Evolutionary conservation across 2,329 filamentous ascomycete species (phyloP).

Genomic region (Aaosphaeria arxii): DNA sequence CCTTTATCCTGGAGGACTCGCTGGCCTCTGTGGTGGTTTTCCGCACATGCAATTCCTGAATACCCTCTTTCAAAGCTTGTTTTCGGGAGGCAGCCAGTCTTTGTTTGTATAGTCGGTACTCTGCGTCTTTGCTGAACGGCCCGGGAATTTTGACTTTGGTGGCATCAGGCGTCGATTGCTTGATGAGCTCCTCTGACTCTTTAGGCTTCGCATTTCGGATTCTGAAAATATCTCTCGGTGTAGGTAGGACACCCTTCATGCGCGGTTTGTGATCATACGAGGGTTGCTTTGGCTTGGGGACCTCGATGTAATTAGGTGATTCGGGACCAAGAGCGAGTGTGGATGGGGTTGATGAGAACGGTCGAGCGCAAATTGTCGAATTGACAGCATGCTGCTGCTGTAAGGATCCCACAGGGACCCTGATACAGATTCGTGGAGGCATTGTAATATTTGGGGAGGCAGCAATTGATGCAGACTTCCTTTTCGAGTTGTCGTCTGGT

Average conservation of each 20-base stretch:
- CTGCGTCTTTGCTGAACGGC: slow-evolving; percentile 41
- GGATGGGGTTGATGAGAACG: slow-evolving; percentile 48
- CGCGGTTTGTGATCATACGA: slow-evolving; percentile 47
- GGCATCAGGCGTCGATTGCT: slow-evolving; percentile 57
- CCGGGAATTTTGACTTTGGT: slow-evolving; percentile 32
- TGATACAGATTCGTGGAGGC: slow-evolving; percentile 41
- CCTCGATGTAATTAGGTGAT: slow-evolving; percentile 81
- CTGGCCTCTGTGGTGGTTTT: slow-evolving; percentile 23
- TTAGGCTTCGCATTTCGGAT: slow-evolving; percentile 48
- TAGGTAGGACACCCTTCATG: slow-evolving; percentile 76
- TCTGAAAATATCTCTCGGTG: slow-evolving; percentile 76
- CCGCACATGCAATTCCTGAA: slow-evolving; percentile 62
- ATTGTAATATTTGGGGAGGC: slow-evolving; percentile 20
- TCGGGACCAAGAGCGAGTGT: slow-evolving; percentile 66
- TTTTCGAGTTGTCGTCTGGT: too few relatives aligned
- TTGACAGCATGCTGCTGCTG: slow-evolving; percentile 8
- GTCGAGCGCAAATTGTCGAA: slow-evolving; percentile 9
- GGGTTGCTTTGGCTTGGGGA: slow-evolving; percentile 74
- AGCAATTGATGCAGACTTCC: slow-evolving; percentile 1
- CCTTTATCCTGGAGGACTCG: slow-evolving; percentile 17
- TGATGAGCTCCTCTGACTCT: slow-evolving; percentile 58
- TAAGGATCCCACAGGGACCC: slow-evolving; percentile 27
- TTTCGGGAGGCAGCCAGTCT: slow-evolving; percentile 71
- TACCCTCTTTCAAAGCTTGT: slow-evolving; percentile 67
- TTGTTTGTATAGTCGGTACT: slow-evolving; percentile 63